Evolutionary conservation across 306 rosid species (phyloP), one percentile per base, ranked within the genome.

Genomic region (Cotoneaster glaucophyllus): DNA sequence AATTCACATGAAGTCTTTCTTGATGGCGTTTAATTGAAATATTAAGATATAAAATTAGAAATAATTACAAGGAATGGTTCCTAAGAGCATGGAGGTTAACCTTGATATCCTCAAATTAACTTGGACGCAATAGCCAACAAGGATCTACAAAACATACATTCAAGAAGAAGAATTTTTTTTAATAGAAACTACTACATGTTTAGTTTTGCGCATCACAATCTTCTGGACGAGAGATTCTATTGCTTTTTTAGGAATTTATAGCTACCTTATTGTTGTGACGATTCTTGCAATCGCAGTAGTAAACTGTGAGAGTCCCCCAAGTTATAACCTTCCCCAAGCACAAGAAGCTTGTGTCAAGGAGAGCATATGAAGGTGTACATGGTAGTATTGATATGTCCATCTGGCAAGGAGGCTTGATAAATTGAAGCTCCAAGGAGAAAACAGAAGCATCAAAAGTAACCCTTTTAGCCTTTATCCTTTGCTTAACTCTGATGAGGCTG

Each of bases 401-500:
- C 52, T 50, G 15, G 8, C 34, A 2, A 48, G 50, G 21, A 82
- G 43, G 70, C 74, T 59, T 1, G 82, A 52, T 32, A 84, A 25
- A 77, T 84, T 82, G 43, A 79, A 75, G 17, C 78, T 77, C 78
- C 83, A 87, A 69, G 57, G 74, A 65, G 71, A 82, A 82, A 82
- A 86, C 74, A 82, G 56, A 64, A 87, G 59, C 87, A 85, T 84
- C 41, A 87, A 64, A 82, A 71, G 21, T n/a, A 83, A 64, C 44
- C 95, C 91, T 39, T 64, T 43, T n/a, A 68, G 50, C 65, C 85
- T 74, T 64, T 78, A 70, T n/a, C 88, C 91, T 73, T 78, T 84
- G 62, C 81, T 82, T 56, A 67, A 67, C 78, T 67, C 71, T 48
- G 70, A 80, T 3, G 86, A 81, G 32, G 73, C 77, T 22, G 39